Conservation (phyloP, 768 basidiomycete genomes). For the Termitomyces sp. region DNA sequence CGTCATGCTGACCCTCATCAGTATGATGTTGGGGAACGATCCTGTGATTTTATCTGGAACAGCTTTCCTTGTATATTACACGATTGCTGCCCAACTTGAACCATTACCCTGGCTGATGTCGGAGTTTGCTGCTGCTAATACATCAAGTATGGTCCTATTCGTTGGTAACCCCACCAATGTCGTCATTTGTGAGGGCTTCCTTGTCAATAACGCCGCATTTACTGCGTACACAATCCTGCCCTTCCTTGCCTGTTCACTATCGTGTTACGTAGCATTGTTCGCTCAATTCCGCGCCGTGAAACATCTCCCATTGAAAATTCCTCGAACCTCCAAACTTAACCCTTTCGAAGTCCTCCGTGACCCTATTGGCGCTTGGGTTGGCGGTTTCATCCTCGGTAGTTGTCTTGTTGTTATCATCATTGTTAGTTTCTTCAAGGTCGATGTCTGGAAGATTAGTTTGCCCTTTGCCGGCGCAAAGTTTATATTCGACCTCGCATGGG, state of each 20-base stretch:
- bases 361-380: constrained; percentile 68
- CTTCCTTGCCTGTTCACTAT: constrained; percentile 59
- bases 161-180: constrained; percentile 95
- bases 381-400: constrained; percentile 55
- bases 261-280: constrained; percentile 53
- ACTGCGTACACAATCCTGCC: constrained; percentile 84
- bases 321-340: constrained; percentile 30
- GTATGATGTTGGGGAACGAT: constrained; percentile 84
- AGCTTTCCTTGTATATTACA: constrained; percentile 87
- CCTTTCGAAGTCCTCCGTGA: constrained; percentile 66
- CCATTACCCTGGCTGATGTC: constrained; percentile 68
- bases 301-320: constrained; percentile 45
- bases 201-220: constrained; percentile 71
- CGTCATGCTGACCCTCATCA: constrained; percentile 72
- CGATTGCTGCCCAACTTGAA: constrained; percentile 51
- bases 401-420: constrained; percentile 75
- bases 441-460: constrained; percentile 81
- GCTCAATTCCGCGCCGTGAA: constrained; percentile 53
- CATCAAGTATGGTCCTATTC: constrained; percentile 69
- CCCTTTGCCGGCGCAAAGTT: constrained; percentile 79
- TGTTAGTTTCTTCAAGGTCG: constrained; percentile 72
- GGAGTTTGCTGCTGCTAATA: constrained; percentile 78
- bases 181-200: constrained; percentile 84
- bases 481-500: constrained; percentile 59
- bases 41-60: constrained; percentile 93